Percentiles rank a stretch among this genome's conserved stretches.
Evolutionary conservation across 208 protist genomes (phyloP).

Genomic region (Leishmania major): DNA sequence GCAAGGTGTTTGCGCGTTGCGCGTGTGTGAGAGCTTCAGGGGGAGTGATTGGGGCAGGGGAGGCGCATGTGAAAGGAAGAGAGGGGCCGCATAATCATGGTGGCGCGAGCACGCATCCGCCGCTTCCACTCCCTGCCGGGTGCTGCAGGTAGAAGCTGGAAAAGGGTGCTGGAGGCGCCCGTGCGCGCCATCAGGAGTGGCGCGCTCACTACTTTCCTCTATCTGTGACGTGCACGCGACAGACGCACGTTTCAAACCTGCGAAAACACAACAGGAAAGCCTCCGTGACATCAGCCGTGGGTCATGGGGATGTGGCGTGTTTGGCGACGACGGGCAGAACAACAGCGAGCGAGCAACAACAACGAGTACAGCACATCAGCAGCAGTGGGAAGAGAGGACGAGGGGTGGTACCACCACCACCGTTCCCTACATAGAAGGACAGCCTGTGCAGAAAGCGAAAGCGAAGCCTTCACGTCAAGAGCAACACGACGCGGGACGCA

Average conservation of each 20-base stretch:
- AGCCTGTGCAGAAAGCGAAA: no score
- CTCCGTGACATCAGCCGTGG: background rate
- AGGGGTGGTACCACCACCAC: no score
- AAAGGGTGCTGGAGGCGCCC: background rate
- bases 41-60: background rate
- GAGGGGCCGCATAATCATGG: background rate
- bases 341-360: background rate
- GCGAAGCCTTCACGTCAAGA: no score
- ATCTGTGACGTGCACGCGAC: background rate
- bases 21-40: background rate
- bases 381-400: background rate
- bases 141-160: background rate
- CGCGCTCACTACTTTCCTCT: background rate
- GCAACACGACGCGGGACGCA: no score
- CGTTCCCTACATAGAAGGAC: no score
- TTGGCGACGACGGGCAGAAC: background rate
- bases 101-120: background rate
- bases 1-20: background rate
- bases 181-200: background rate
- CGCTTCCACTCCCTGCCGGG: background rate
- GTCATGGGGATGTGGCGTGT: background rate
- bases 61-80: background rate
- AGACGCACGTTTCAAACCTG: background rate
- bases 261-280: background rate
- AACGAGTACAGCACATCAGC: background rate